A percentile compares a stretch with the other conserved stretches of the same genome.
phyloP scores from a whole-genome alignment of 345 rosid species.

The Odontarrhena argentea region DNA sequence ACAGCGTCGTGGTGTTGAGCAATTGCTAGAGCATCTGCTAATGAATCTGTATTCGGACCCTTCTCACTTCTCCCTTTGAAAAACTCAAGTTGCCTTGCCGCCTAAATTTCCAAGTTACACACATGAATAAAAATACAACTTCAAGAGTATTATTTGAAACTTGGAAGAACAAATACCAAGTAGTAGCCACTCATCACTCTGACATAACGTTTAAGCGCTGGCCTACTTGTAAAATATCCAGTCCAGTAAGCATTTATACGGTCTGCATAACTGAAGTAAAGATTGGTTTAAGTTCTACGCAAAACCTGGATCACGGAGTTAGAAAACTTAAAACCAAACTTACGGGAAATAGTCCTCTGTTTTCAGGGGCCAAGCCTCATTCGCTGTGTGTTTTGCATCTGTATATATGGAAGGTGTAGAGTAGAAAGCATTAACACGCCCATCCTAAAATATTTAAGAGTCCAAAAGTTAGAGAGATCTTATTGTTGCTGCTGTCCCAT shows the following conservation, averaged over 20 bases:
- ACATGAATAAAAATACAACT: constrained; percentile 22
- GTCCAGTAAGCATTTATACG: constrained; percentile 95
- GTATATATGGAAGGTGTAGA: constrained; percentile 97
- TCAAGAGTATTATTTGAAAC: constrained; percentile 4
- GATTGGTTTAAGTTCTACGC: constrained; percentile 37
- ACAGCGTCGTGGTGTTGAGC: constrained; percentile 99
- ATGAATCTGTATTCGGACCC: constrained; percentile 72
- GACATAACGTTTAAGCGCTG: constrained; percentile 88
- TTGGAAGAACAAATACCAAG: constrained; percentile 56
- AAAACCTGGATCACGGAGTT: constrained; percentile 9
- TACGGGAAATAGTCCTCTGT: constrained; percentile 94
- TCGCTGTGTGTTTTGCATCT: constrained; percentile 83
- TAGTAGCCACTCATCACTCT: constrained; percentile 90
- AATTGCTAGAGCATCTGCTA: constrained; percentile 92
- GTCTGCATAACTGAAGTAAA: constrained; percentile 83
- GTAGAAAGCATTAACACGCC: constrained; percentile 93
- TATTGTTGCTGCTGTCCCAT: neutral
- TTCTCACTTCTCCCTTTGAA: constrained; percentile 67
- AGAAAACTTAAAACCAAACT: constrained; percentile 43
- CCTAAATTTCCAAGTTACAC: constrained; percentile 51
- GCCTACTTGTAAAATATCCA: constrained; percentile 92
- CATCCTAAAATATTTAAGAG: constrained; percentile 61
- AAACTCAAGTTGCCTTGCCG: constrained; percentile 91
- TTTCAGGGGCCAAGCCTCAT: constrained; percentile 83
- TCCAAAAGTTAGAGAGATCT: constrained; percentile 24